These are phyloP conservation scores for Thelonectria discophora DNA, from an alignment of 2,329 filamentous ascomycete species.

Conservation along the genomic window DNA sequence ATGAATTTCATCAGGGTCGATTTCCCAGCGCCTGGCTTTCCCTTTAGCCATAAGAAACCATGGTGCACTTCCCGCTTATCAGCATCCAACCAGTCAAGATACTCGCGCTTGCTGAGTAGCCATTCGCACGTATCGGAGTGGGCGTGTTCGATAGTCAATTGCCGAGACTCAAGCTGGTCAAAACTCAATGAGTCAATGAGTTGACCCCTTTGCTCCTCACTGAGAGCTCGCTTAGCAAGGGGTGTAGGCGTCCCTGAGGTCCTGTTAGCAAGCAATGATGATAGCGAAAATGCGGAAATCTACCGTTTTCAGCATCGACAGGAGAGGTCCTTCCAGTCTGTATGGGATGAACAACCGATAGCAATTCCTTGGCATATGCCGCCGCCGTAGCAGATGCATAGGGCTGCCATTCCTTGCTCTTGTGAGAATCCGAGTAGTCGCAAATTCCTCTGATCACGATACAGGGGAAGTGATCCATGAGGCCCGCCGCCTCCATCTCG, in stretches of 20 bases:
- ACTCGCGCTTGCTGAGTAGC: neutral
- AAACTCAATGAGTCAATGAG: neutral
- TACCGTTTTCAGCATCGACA: neutral
- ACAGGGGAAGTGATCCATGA: slow-evolving; percentile 44
- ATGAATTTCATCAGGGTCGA: slow-evolving; percentile 10
- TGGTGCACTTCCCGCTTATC: neutral
- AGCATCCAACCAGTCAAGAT: neutral
- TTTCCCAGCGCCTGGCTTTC: slow-evolving; percentile 10
- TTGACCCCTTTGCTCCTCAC: neutral
- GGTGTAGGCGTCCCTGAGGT: neutral
- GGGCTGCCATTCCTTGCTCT: slow-evolving; percentile 7
- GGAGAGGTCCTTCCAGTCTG: neutral
- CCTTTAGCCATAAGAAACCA: slow-evolving; percentile 13
- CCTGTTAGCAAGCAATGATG: neutral
- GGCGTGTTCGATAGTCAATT: neutral
- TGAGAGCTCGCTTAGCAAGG: neutral
- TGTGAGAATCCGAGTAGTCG: slow-evolving; percentile 12
- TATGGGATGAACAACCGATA: neutral
- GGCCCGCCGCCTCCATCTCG: slow-evolving; percentile 33
- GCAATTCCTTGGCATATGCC: slow-evolving; percentile 5
- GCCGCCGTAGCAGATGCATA: slow-evolving; percentile 5
- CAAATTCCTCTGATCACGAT: slow-evolving; percentile 43
- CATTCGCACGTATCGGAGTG: slow-evolving; percentile 1
- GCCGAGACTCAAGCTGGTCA: slow-evolving; percentile 1
- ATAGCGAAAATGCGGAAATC: neutral